Evolutionary conservation across 2,329 filamentous ascomycete species (phyloP), one percentile per base, ranked within the genome.

Genomic region (Cordyceps militaris): DNA sequence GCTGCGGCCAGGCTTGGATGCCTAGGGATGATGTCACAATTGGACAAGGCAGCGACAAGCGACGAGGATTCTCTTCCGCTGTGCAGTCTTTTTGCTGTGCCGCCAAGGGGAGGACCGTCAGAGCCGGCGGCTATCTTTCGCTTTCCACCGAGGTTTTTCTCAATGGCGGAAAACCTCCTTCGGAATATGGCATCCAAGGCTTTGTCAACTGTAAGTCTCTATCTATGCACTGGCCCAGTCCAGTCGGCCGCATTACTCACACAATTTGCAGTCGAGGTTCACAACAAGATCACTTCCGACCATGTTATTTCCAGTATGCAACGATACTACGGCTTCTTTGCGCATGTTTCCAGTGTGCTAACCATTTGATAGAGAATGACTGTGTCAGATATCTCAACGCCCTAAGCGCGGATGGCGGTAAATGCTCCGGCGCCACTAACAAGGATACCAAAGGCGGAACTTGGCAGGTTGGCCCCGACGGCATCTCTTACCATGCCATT

Each of bases 391-490:
- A 61, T 34, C 36, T 63, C 32, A 50, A 58, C 23, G 60, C 60
- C 13, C 48, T 63, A 13, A 61, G 60, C 52, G 53, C 40, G 4
- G 59, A 60, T 9, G 61, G 61, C 5, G 61, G 61, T 11, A 60
- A 59, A 55, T 63, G 61, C 50, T 62, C 61, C 40, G 61, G 60
- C 11, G 60, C 46, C 34, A 46, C 50, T 48, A 63, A 63, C 54
- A 40, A 51, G 30, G 61, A 63, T 49, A 63, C 61, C 38, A 63
- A 62, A 24, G 61, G 61, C 23, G 61, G 61, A 7, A 63, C 61
- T 9, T 63, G 61, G 61, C 61, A 63, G 43, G 61, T 63, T 16
- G 61, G 61, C 19, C 46, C 59, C 30, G 49, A 61, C 34, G 60
- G 49, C 36, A 48, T 63, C 9, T 63, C 61, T 2, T 63, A 60